Conservation (phyloP, 2,329 filamentous ascomycete species). For the Blastomyces parvus region DNA sequence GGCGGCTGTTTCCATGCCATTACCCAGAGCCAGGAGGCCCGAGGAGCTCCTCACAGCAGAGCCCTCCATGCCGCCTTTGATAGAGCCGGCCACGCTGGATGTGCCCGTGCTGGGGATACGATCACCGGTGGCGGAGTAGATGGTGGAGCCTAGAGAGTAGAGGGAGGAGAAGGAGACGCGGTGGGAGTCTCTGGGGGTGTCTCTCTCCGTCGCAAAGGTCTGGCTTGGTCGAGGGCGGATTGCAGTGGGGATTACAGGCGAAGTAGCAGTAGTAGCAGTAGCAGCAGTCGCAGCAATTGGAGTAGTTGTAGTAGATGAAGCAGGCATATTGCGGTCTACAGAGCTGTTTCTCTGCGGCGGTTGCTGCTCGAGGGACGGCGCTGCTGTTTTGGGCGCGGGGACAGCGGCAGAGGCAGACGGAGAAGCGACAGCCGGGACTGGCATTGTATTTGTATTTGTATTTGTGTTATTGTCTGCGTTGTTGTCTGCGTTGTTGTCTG, state of each 20-base stretch:
- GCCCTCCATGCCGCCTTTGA: constrained; percentile 18
- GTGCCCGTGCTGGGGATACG: constrained; percentile 20
- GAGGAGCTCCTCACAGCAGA: constrained; percentile 4
- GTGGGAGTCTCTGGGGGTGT: constrained; percentile 41
- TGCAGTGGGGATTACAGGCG: neutral
- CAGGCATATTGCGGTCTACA: neutral
- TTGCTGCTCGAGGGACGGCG: neutral
- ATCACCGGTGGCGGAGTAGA: constrained; percentile 18
- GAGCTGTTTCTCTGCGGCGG: neutral
- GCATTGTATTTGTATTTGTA: no score
- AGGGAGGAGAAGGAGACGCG: constrained; percentile 65
- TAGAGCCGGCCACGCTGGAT: constrained; percentile 33
- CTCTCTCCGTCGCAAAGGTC: neutral
- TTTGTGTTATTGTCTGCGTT: neutral
- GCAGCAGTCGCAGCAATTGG: neutral
- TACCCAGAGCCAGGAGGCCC: neutral
- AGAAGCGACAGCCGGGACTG: neutral
- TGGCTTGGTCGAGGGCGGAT: neutral
- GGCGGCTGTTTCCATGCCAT: neutral
- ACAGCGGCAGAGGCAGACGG: neutral
- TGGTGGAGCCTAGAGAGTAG: constrained; percentile 44
- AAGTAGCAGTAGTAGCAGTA: neutral
- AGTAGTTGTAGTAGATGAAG: neutral
- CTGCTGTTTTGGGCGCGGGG: neutral
- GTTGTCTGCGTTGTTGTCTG: neutral